These are phyloP conservation scores for Cystobasidiaceae sp. DNA, from an alignment of 1,284 basidiomycete genomes.

Conservation along the genomic window DNA sequence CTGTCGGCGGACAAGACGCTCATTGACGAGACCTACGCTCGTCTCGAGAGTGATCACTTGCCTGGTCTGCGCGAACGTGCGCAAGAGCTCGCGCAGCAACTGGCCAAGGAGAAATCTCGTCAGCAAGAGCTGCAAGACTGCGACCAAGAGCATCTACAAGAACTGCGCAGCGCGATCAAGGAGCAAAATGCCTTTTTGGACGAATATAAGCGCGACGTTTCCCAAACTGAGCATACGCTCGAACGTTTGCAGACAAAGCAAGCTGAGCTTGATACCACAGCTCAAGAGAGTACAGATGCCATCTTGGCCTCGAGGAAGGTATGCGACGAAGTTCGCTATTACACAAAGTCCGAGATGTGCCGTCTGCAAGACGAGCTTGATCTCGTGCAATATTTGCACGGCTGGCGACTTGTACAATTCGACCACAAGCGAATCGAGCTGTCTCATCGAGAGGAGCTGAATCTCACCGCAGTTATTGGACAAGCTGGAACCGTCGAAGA, in stretches of 20 bases:
- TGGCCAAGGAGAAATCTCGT: constrained; percentile 66
- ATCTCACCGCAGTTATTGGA: constrained; percentile 54
- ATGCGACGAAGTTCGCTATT: constrained; percentile 65
- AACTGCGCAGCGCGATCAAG: constrained; percentile 72
- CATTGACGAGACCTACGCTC: constrained; percentile 32
- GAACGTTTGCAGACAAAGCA: constrained; percentile 55
- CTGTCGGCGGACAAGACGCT: constrained; percentile 59
- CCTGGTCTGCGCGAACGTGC: constrained; percentile 59
- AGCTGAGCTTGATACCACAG: constrained; percentile 59
- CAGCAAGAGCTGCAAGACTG: constrained; percentile 76
- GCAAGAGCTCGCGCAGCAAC: constrained; percentile 62
- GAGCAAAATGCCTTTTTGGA: constrained; percentile 75
- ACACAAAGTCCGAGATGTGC: constrained; percentile 68
- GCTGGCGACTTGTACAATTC: constrained; percentile 60
- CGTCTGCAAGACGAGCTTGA: constrained; percentile 72
- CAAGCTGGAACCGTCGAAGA: constrained; percentile 24
- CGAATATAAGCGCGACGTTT: constrained; percentile 61
- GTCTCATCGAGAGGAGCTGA: constrained; percentile 60
- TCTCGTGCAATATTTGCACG: constrained; percentile 67
- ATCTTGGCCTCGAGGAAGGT: constrained; percentile 61
- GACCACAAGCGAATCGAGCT: constrained; percentile 58
- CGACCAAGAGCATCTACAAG: constrained; percentile 74
- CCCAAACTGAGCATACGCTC: constrained; percentile 64
- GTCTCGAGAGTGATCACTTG: constrained; percentile 43
- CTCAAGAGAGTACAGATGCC: constrained; percentile 55